A percentile compares a stretch with the other conserved stretches of the same genome.
Conservation (phyloP, 2,329 filamentous ascomycete genomes). For the Rhytidhysteron rufulum region DNA sequence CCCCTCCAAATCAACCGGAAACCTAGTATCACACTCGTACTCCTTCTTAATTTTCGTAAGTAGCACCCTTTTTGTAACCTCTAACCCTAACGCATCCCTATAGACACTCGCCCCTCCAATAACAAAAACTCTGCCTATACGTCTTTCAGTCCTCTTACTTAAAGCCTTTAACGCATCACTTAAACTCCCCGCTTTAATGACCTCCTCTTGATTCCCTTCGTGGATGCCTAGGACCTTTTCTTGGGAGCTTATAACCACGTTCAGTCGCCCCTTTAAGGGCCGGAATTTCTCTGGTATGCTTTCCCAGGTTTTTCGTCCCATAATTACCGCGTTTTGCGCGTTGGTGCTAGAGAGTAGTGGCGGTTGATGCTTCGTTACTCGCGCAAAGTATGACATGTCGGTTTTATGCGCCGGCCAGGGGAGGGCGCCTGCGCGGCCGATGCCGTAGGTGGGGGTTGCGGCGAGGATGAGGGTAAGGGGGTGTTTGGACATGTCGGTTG, state of each 20-base stretch:
- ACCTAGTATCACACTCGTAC: conserved; percentile 74
- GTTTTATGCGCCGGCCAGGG: conserved; percentile 86
- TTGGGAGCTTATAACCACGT: conserved; percentile 71
- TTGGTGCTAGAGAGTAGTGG: conserved; percentile 3
- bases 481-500: too few relatives aligned
- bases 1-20: conserved; percentile 57
- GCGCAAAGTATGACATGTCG: conserved; percentile 94
- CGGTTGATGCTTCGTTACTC: conserved; percentile 71
- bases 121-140: conserved; percentile 58
- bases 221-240: conserved; percentile 15
- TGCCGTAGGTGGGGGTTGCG: conserved; percentile 87
- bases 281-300: conserved; percentile 76
- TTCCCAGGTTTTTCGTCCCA: conserved; percentile 97
- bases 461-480: conserved; percentile 90
- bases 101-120: conserved; percentile 93
- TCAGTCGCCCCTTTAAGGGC: conserved; percentile 74
- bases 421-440: conserved; percentile 72
- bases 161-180: conserved; percentile 49
- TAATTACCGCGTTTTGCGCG: conserved; percentile 68
- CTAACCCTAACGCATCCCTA: conserved; percentile 59
- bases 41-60: conserved; percentile 66
- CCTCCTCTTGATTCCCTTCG: conserved; percentile 36
- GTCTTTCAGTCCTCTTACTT: conserved; percentile 3
- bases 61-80: conserved; percentile 60
- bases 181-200: conserved; percentile 58